Percentiles rank a stretch among this genome's conserved stretches.
Conservation (phyloP, 2,329 filamentous ascomycete species). For the Elsinoe necatrix region DNA sequence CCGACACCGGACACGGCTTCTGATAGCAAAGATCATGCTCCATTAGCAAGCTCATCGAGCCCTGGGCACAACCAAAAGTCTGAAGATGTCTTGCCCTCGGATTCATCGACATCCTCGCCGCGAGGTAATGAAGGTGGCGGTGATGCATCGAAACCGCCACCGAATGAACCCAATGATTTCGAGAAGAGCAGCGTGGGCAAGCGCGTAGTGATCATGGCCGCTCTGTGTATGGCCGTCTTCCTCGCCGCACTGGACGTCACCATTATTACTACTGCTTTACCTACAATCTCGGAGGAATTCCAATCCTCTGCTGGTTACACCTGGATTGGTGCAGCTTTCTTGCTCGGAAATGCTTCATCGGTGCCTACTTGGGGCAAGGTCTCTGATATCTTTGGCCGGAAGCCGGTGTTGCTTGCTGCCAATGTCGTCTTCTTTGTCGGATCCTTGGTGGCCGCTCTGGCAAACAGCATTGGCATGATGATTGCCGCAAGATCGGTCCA, state of each 20-base stretch:
- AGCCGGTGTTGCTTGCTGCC: constrained; percentile 51
- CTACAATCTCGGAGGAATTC: constrained; percentile 50
- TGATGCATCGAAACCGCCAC: constrained; percentile 3
- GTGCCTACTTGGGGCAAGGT: constrained; percentile 55
- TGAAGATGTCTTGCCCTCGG: constrained; percentile 1
- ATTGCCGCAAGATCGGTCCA: constrained; percentile 55
- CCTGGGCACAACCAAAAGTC: background rate
- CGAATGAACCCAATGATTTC: constrained; percentile 19
- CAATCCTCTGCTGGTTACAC: constrained; percentile 43
- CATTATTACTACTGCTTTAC: constrained; percentile 54
- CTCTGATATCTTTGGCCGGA: constrained; percentile 60
- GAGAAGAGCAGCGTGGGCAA: constrained; percentile 30
- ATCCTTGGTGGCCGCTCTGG: constrained; percentile 51
- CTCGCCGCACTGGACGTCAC: constrained; percentile 55
- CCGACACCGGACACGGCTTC: background rate
- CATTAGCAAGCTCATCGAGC: background rate
- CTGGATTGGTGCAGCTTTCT: constrained; percentile 47
- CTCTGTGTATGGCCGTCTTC: constrained; percentile 46
- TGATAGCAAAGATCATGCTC: constrained; percentile 1
- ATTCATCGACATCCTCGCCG: background rate
- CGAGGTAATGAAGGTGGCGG: background rate
- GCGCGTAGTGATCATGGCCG: constrained; percentile 43
- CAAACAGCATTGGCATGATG: constrained; percentile 53
- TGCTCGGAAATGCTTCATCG: constrained; percentile 42
- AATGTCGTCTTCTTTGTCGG: constrained; percentile 56